Conservation (phyloP, 2,329 filamentous ascomycete species). For the Zymoseptoria passerinii region DNA sequence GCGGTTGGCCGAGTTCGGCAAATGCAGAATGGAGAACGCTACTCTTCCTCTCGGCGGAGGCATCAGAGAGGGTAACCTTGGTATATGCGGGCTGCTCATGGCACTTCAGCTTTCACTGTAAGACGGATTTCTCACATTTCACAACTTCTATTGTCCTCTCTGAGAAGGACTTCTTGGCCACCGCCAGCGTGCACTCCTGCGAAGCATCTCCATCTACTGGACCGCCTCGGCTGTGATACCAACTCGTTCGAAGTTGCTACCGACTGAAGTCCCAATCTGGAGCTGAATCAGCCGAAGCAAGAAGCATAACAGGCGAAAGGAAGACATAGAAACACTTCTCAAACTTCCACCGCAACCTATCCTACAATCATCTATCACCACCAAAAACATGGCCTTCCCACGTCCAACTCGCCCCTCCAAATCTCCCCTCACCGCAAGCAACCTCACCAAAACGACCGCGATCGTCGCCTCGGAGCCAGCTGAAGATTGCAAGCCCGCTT, state of each 20-base stretch:
- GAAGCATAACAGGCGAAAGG: background rate
- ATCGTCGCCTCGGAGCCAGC: conserved; percentile 14
- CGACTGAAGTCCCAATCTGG: too few relatives aligned
- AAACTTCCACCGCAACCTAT: background rate
- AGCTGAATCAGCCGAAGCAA: too few relatives aligned
- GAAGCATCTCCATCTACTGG: background rate
- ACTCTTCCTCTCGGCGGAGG: background rate
- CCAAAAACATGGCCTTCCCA: background rate
- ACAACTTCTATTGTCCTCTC: too few relatives aligned
- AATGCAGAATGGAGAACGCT: background rate
- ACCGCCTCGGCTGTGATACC: background rate
- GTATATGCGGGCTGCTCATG: background rate
- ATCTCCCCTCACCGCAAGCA: background rate
- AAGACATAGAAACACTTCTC: background rate
- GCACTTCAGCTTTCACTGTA: background rate
- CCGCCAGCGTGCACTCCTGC: too few relatives aligned
- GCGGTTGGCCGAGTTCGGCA: background rate
- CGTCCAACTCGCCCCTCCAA: background rate
- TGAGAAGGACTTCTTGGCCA: too few relatives aligned
- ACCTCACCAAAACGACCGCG: conserved; percentile 5
- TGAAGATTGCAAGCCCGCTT: conserved; percentile 8
- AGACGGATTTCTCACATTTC: too few relatives aligned
- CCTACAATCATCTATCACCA: background rate
- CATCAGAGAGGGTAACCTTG: background rate
- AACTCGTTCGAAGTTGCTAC: too few relatives aligned